Conservation (phyloP, 2,329 filamentous ascomycete genomes). For the Pseudocercospora fijiensis region DNA sequence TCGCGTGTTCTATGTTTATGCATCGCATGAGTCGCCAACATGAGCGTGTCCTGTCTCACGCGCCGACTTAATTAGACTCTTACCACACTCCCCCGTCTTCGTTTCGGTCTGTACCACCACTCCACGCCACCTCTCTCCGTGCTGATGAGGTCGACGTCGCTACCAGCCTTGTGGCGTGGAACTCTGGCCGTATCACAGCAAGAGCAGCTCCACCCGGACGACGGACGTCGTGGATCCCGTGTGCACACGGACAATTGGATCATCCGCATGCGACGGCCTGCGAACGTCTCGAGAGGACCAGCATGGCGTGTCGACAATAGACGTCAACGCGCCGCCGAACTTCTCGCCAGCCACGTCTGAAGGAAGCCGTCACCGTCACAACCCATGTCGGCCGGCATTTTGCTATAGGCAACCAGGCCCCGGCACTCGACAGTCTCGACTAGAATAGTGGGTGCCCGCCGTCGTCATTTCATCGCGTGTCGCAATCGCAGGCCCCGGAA, state of each 20-base stretch:
- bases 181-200: background rate
- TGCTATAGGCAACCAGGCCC: constrained; percentile 7
- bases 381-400: constrained; percentile 12
- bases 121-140: background rate
- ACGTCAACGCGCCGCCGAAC: constrained; percentile 19
- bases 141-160: background rate
- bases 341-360: constrained; percentile 19
- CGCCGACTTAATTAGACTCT: background rate
- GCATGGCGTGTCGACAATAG: constrained; percentile 15
- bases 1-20: constrained; percentile 4
- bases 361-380: constrained; percentile 13
- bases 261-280: background rate
- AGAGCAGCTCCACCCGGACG: background rate
- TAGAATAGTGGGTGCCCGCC: constrained; percentile 9
- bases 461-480: constrained; percentile 23
- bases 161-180: background rate
- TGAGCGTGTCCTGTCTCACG: constrained; percentile 6
- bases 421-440: constrained; percentile 11
- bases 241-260: background rate
- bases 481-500: constrained; percentile 22
- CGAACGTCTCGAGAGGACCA: constrained; percentile 16
- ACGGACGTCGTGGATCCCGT: background rate
- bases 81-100: background rate
- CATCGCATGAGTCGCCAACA: background rate
- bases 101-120: background rate